These are phyloP conservation scores for Xylaria bambusicola DNA, from an alignment of 495 filamentous ascomycete genomes.

Conservation along the genomic window DNA sequence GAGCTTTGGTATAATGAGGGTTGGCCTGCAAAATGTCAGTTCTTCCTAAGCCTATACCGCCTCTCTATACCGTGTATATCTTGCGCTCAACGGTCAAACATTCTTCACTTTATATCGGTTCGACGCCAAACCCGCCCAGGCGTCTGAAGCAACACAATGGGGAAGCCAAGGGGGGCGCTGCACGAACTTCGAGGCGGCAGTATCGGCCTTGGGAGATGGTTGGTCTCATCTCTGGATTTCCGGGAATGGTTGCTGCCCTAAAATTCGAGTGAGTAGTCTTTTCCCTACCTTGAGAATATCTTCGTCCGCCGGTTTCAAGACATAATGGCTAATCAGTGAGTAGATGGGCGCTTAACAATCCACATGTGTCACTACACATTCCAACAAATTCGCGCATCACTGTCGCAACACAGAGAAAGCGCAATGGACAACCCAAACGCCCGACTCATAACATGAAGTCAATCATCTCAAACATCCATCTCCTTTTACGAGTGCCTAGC, in stretches of 20 bases:
- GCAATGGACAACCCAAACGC: constrained; percentile 48
- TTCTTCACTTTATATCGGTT: constrained; percentile 78
- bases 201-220: constrained; percentile 93
- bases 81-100: constrained; percentile 75
- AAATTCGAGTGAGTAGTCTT: constrained; percentile 97
- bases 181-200: constrained; percentile 63
- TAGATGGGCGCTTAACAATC: constrained; percentile 93
- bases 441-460: constrained; percentile 61
- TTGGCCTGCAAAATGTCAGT: constrained; percentile 33
- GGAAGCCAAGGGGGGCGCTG: constrained; percentile 72
- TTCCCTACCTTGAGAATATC: no score
- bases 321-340: constrained; percentile 15
- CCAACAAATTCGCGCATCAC: constrained; percentile 55
- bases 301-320: no score
- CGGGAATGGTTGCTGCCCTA: constrained; percentile 78
- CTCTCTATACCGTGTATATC: constrained; percentile 71
- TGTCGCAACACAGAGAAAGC: constrained; percentile 37
- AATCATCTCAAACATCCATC: constrained; percentile 73
- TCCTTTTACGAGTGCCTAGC: constrained; percentile 72
- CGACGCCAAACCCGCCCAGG: constrained; percentile 81
- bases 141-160: constrained; percentile 93
- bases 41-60: constrained; percentile 52
- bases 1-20: not conserved
- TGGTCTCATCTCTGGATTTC: constrained; percentile 84
- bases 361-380: constrained; percentile 74